Conservation (phyloP, 2,329 filamentous ascomycete genomes). For the Ceratocystis eucalypticola region DNA sequence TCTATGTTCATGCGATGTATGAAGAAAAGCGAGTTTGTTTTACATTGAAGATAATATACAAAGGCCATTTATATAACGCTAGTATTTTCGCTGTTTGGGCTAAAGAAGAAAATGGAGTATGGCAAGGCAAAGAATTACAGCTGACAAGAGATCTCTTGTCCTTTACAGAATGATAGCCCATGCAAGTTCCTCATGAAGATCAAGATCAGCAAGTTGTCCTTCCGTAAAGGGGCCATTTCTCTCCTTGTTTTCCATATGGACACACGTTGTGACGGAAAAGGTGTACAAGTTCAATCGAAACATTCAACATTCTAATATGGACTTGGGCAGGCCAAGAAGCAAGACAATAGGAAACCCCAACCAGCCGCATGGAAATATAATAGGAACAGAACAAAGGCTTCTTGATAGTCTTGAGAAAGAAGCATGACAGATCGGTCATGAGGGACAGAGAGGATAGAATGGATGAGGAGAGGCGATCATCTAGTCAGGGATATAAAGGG, state of each 20-base stretch:
- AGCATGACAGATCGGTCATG: constrained; percentile 5
- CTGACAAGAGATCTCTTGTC: background rate
- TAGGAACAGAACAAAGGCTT: constrained; percentile 14
- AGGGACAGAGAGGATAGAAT: background rate
- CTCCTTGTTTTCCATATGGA: no score
- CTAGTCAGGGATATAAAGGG: background rate
- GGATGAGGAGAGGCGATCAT: background rate
- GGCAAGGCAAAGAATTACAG: background rate
- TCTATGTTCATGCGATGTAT: no score
- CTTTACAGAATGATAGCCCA: no score
- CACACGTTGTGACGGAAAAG: background rate
- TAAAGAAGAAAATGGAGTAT: background rate
- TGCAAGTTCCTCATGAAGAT: no score
- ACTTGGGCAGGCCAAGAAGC: constrained; percentile 6
- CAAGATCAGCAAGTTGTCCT: no score
- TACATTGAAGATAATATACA: background rate
- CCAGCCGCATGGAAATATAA: constrained; percentile 9
- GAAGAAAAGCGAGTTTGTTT: no score
- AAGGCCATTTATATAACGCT: background rate
- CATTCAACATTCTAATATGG: constrained; percentile 13
- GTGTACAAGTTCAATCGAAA: background rate
- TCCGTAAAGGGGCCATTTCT: no score
- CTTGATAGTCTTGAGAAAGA: background rate
- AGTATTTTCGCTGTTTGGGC: background rate
- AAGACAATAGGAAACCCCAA: constrained; percentile 10